phyloP scores from a whole-genome alignment of 2,329 filamentous ascomycete species.

The Epichloe aotearoae region DNA sequence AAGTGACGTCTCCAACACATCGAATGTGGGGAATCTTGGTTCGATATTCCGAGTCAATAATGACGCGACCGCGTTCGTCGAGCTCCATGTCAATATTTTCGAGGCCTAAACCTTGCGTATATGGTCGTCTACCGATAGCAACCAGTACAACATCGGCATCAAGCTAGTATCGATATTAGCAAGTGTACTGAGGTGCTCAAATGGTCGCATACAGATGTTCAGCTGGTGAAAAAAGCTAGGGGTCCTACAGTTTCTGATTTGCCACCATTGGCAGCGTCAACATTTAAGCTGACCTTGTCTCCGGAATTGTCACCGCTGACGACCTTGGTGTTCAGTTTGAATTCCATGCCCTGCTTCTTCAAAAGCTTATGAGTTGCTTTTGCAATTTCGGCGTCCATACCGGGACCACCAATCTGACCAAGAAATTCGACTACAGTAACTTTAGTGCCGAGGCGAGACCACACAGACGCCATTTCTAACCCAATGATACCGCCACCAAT shows the following conservation, averaged over 20 bases:
- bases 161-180: constrained; percentile 40
- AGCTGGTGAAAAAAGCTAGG: not conserved
- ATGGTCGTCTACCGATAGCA: constrained; percentile 90
- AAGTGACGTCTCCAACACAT: constrained; percentile 89
- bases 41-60: constrained; percentile 98
- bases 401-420: constrained; percentile 88
- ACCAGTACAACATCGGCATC: constrained; percentile 93
- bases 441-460: constrained; percentile 85
- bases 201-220: not conserved
- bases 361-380: constrained; percentile 89
- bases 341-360: constrained; percentile 92
- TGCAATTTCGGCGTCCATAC: constrained; percentile 90
- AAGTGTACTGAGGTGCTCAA: not conserved
- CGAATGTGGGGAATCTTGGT: constrained; percentile 96
- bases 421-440: constrained; percentile 97
- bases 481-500: constrained; percentile 98
- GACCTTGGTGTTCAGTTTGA: constrained; percentile 97
- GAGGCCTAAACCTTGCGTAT: constrained; percentile 80
- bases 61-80: constrained; percentile 85
- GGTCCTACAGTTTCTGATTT: constrained; percentile 73
- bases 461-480: constrained; percentile 95
- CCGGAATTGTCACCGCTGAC: constrained; percentile 68
- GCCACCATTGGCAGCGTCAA: constrained; percentile 91
- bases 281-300: constrained; percentile 64
- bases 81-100: constrained; percentile 88